Conservation (phyloP, 2,329 filamentous ascomycete species). For the Epicoccum sorghinum region DNA sequence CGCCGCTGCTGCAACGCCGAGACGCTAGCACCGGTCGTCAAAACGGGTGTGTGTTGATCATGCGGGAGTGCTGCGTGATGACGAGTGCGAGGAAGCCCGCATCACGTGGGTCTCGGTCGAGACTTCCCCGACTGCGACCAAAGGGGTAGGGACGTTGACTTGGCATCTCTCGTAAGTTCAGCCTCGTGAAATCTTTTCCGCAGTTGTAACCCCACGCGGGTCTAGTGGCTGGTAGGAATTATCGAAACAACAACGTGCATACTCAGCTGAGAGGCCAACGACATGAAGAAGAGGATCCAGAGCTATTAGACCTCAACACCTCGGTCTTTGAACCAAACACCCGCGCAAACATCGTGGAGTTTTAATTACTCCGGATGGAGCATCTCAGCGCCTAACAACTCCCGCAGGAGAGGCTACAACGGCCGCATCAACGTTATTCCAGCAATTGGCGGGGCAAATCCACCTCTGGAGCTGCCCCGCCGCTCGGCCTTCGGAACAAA, state of each 20-base stretch:
- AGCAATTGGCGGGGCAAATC: not conserved
- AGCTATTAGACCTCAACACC: too few relatives aligned
- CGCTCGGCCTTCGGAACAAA: slow-evolving; percentile 37
- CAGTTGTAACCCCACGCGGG: not conserved
- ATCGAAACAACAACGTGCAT: too few relatives aligned
- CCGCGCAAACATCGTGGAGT: too few relatives aligned
- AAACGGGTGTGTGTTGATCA: slow-evolving; percentile 24
- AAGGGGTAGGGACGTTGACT: slow-evolving; percentile 19
- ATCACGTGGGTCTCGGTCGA: slow-evolving; percentile 30
- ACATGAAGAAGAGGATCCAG: too few relatives aligned
- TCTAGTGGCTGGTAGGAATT: too few relatives aligned
- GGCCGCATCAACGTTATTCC: slow-evolving; percentile 24
- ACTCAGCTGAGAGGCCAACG: too few relatives aligned
- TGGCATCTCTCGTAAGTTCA: slow-evolving; percentile 17
- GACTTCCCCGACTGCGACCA: slow-evolving; percentile 24
- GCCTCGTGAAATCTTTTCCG: slow-evolving; percentile 19
- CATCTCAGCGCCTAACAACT: too few relatives aligned
- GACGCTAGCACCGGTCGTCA: slow-evolving; percentile 4
- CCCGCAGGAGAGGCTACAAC: not conserved
- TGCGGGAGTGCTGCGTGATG: slow-evolving; percentile 26
- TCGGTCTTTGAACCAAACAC: too few relatives aligned
- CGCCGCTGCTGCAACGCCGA: slow-evolving; percentile 26
- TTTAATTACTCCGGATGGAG: too few relatives aligned
- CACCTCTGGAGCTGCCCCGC: slow-evolving; percentile 1
- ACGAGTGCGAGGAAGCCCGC: slow-evolving; percentile 4